Conservation (phyloP, 805 yeast genomes). For the Saccharomycopsis sp. region DNA sequence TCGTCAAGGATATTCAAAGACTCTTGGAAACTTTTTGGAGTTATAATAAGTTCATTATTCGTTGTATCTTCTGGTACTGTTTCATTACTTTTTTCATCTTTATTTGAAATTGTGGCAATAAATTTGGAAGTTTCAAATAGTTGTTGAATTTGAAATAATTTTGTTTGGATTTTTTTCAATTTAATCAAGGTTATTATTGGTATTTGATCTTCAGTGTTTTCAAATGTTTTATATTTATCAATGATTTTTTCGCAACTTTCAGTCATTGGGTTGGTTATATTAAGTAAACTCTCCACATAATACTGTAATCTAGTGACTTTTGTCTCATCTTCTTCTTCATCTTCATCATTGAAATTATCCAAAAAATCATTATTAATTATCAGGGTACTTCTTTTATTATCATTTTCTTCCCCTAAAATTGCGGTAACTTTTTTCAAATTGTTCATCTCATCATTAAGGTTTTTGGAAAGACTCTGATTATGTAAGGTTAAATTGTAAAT, state of each 20-base stretch:
- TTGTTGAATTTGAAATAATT: constrained; percentile 3
- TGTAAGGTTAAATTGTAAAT: not conserved
- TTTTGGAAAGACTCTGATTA: not conserved
- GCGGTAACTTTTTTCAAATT: not conserved
- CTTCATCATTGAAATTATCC: too few species aligned
- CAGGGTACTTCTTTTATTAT: not conserved
- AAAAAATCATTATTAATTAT: too few species aligned
- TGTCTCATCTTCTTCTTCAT: too few species aligned
- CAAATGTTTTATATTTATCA: not conserved
- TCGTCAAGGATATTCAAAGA: constrained; percentile 11
- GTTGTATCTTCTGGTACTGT: too few species aligned
- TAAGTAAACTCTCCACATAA: constrained; percentile 9
- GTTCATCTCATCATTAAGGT: too few species aligned
- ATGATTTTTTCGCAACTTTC: not conserved
- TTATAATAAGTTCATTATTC: constrained; percentile 2
- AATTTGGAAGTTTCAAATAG: constrained; percentile 17
- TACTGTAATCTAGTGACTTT: constrained; percentile 15
- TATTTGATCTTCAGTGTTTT: not conserved
- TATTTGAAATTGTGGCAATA: constrained; percentile 11
- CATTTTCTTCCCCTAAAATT: not conserved
- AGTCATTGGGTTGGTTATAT: constrained; percentile 5
- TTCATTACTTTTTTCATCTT: too few species aligned
- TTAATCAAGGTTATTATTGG: constrained; percentile 9
- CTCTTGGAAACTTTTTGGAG: constrained; percentile 8
- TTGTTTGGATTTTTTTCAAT: constrained; percentile 3